Evolutionary conservation across 106 monocot species (phyloP), one percentile per base, ranked within the genome.

Genomic region (Allium cepa): DNA sequence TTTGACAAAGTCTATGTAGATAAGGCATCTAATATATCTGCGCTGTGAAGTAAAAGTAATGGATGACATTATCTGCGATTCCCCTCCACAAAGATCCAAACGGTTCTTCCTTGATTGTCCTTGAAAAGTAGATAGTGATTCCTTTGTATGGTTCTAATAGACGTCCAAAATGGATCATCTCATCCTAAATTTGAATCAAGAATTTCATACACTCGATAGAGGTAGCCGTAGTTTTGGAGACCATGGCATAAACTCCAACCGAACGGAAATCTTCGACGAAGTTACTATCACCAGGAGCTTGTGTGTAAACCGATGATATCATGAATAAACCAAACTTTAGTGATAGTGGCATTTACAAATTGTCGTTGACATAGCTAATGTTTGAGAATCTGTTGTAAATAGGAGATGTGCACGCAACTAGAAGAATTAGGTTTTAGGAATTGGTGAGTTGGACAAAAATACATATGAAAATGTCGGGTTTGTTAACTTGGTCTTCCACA

Each of bases 101-200:
- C 55, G 75, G 78, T 67, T 83, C 83, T n/a, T 11, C 78, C 78
- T 50, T 68, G 17, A 83, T 78, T 4, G 83, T 83, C 17, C 78
- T 47, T 1, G 0, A 2, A 59, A 83, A 83, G 26, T 78, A 79
- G 15, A 79, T 75, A 57, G 57, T 45, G 70, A 83, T 83, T 50
- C 81, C 81, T 73, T 81, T 81, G 68, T 81, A 81, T 1, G 81
- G 81, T 45, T 81, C 77, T 47, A 72, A 77, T 14, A 81, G 81
- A 50, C 81, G 72, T 12, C 81, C 76, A 28, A 72, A 3, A 63
- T 81, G 76, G 72, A 81, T 77, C 81, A 81, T 77, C 63, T 81
- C 81, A 77, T 81, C 77, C 49, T 81, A 77, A 49, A 73, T 81
- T 68, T 81, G 77, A 57, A 81, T 81, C 17, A 81, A 49, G 17